Base-by-base conservation (phyloP, 129 eudicot genomes). In the Flaveria sonorensis region DNA sequence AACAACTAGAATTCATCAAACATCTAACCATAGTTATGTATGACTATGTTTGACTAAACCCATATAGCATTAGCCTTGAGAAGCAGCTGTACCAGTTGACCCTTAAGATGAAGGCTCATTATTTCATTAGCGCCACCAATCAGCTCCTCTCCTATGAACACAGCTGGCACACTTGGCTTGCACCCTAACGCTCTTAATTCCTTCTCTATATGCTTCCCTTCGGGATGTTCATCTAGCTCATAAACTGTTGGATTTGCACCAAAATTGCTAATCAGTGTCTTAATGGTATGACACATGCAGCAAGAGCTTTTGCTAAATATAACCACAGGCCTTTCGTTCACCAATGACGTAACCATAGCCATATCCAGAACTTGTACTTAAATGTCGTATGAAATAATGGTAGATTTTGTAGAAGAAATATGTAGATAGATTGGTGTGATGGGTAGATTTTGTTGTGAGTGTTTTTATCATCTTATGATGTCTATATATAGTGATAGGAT, bases 91-190 rank as follows among this genome's bases (percentile, higher is more conserved):
- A 71, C 87, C 56, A 91, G 83, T 72, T 83, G 63, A 18, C 90
- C 86, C 71, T 81, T 83, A 43, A 89, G 64, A 71, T 85, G 87
- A 46, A 93, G 95, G 83, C 90, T 89, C 84, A 89, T 87, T 51
- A 90, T 73, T 71, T 88, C 90, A 85, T 90, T 81, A 59, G 98
- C 72, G 30, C 96, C 96, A 28, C 90, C 96, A 53, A 91, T 60
- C 45, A 84, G 74, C 63, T 85, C 42, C 24, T 83, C 66, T 14
- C 90, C 92, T 18, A 91, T 85, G 83, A 86, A 88, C 51, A 91
- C 92, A 1, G 86, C 88, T 46, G 97, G 97, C 2, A 86, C 83
- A 72, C 86, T 83, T 26, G 89, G 89, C 85, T 73, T 85, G 14
- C 56, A 15, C 24, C 88, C 90, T 18, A 88, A 50, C 7, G 59